phyloP scores from a whole-genome alignment of 345 rosid species.

The Camelina hispida region DNA sequence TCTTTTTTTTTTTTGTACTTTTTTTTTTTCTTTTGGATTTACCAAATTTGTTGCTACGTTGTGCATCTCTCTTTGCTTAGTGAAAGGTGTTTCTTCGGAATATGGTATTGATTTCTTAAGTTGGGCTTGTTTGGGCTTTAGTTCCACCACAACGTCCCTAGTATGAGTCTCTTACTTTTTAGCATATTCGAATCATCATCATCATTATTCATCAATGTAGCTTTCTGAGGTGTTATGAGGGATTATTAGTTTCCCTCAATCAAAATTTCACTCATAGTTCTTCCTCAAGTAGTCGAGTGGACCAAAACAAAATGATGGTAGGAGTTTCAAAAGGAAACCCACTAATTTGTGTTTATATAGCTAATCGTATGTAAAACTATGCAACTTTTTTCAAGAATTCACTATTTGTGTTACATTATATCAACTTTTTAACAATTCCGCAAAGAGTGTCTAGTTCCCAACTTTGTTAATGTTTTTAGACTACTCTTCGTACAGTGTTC shows the following conservation, averaged over 20 bases:
- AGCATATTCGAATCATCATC: too few relatives aligned
- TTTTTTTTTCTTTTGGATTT: too few relatives aligned
- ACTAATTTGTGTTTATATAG: not conserved
- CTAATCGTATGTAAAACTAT: not conserved
- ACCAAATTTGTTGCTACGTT: not conserved
- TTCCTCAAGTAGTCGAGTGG: not conserved
- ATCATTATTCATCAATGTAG: not conserved
- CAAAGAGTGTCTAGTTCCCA: too few relatives aligned
- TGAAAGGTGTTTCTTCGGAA: too few relatives aligned
- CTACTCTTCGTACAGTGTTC: too few relatives aligned
- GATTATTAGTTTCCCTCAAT: not conserved
- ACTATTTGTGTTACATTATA: not conserved
- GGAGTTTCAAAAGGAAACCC: not conserved
- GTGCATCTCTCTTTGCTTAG: not conserved
- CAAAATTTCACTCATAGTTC: not conserved
- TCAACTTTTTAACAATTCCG: too few relatives aligned
- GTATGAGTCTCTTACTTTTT: too few relatives aligned
- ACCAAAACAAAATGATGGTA: not conserved
- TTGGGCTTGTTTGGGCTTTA: too few relatives aligned
- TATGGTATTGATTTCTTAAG: too few relatives aligned
- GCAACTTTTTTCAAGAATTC: not conserved
- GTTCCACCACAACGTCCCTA: too few relatives aligned
- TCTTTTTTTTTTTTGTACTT: not conserved
- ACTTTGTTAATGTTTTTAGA: too few relatives aligned
- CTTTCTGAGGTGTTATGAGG: not conserved